phyloP scores from a whole-genome alignment of 345 rosid genomes.

The Capsella bursapastoris region DNA sequence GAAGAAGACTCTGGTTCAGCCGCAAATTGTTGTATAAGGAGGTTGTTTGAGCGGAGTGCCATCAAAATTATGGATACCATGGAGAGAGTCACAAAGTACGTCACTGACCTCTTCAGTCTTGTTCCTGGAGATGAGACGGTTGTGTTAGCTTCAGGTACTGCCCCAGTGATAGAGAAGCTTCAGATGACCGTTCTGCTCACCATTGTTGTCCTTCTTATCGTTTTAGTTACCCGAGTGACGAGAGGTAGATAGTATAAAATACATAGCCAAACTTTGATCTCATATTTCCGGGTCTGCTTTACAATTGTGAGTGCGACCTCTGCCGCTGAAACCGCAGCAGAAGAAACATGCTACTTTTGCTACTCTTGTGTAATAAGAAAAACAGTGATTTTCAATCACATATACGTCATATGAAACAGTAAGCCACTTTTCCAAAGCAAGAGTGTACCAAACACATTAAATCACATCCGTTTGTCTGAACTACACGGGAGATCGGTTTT shows the following conservation, averaged over 20 bases:
- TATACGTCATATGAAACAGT: conserved; percentile 14
- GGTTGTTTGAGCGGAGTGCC: conserved; percentile 60
- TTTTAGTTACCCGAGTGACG: conserved; percentile 63
- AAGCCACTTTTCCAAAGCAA: conserved; percentile 2
- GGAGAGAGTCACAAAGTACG: conserved; percentile 56
- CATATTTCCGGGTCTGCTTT: background rate
- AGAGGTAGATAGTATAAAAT: conserved; percentile 36
- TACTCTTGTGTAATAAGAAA: conserved; percentile 16
- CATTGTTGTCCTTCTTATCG: conserved; percentile 68
- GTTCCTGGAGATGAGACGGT: conserved; percentile 44
- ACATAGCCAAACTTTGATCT: conserved; percentile 4
- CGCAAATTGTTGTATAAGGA: conserved; percentile 48
- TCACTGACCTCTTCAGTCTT: conserved; percentile 53
- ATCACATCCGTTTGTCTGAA: conserved; percentile 20
- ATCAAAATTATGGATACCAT: conserved; percentile 52
- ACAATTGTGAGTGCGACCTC: conserved; percentile 6
- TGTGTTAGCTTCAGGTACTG: conserved; percentile 41
- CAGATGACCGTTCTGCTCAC: conserved; percentile 71
- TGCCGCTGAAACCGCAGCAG: conserved; percentile 2
- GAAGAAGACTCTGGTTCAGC: conserved; percentile 50
- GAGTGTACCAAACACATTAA: conserved; percentile 21
- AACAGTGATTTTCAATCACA: conserved; percentile 22
- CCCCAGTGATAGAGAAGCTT: conserved; percentile 63
- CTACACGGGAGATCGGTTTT: conserved; percentile 10
- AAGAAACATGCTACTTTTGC: background rate